Base-by-base conservation (phyloP, 495 filamentous ascomycete species). In the Amorphotheca resinae region DNA sequence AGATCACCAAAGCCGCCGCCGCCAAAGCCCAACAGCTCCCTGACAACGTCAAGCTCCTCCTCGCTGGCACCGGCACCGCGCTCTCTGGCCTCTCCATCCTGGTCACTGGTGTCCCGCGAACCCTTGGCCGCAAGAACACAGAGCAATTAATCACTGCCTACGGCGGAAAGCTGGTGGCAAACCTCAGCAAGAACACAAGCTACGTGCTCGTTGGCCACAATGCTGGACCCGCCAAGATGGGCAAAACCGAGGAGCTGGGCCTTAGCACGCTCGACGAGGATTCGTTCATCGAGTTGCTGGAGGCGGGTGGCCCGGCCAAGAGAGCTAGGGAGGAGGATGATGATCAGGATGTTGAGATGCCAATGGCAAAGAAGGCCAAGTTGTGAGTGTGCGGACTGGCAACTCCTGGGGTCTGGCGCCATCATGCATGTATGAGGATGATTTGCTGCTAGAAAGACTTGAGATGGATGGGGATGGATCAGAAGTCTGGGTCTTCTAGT, bases 211-310 rank as follows among this genome's bases (percentile, higher is more conserved):
- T 48, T 7, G 45, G 45, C 0, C 31, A 43, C 42, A 33, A 48
- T 31, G 38, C 45, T n/a, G 45, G 45, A 11, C 45, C 45, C 1
- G 42, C 26, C 14, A 48, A 48, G 40, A 23, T 48, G 9, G 33
- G 38, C 11, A 11, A 48, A 23, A 48, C 42, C 21, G 45, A 36
- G 22, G 31, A 43, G 3, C 23, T 42, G 16, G 40, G 40, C 17
- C 26, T 42, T 25, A 9, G 42, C 8, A 32, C 25, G 1, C 9
- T 38, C 1, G 39, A 43, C 42, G 45, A 48, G 9, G 39, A 31
- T 16, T 31, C 28, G 1, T 33, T 48, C n/a, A 28, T 48, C 22
- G 22, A 9, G 11, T 20, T 42, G 32, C 15, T 48, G 38, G 45
- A 48, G 31, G 33, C 18, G 2, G n/a, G 14, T n/a, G 16, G 16